phyloP scores from a whole-genome alignment of 768 basidiomycete genomes.

The Trametes coccinea region DNA sequence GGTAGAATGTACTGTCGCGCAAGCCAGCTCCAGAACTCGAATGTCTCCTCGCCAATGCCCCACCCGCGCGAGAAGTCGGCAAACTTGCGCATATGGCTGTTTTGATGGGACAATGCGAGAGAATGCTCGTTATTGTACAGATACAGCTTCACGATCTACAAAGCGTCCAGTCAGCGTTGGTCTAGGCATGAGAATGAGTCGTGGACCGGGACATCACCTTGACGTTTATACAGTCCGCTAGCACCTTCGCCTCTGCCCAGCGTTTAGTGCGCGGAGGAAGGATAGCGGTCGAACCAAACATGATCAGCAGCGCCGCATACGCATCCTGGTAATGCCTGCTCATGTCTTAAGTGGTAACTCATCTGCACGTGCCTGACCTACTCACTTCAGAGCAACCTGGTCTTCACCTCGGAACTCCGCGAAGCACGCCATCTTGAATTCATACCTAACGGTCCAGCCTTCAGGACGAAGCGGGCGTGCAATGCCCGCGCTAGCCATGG shows the following conservation, averaged over 20 bases:
- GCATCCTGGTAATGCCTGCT: slow-evolving; percentile 91
- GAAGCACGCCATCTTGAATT: slow-evolving; percentile 97
- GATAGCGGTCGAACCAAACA: slow-evolving; percentile 87
- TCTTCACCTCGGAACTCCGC: slow-evolving; percentile 93
- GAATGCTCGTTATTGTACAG: slow-evolving; percentile 88
- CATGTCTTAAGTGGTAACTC: slow-evolving; percentile 1
- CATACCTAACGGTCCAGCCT: slow-evolving; percentile 96
- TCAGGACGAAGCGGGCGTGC: slow-evolving; percentile 67
- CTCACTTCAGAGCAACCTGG: slow-evolving; percentile 89
- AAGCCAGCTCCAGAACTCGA: slow-evolving; percentile 98
- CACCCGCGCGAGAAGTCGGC: slow-evolving; percentile 85
- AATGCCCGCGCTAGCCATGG: slow-evolving; percentile 39
- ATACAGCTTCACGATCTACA: slow-evolving; percentile 84
- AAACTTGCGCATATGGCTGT: slow-evolving; percentile 82
- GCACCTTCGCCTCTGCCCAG: slow-evolving; percentile 98
- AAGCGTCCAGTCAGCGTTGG: no score
- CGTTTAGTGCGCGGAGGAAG: slow-evolving; percentile 92
- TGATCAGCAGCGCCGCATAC: slow-evolving; percentile 76
- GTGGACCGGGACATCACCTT: slow-evolving; percentile 47
- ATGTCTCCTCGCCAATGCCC: slow-evolving; percentile 96
- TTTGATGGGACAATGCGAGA: slow-evolving; percentile 79
- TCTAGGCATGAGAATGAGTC: no score
- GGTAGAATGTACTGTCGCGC: slow-evolving; percentile 66
- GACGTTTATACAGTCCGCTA: slow-evolving; percentile 90
- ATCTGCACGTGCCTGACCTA: slow-evolving; percentile 15